Evolutionary conservation across 2,329 filamentous ascomycete genomes (phyloP), one percentile per base, ranked within the genome.

Genomic region (Xylariaceae sp.): DNA sequence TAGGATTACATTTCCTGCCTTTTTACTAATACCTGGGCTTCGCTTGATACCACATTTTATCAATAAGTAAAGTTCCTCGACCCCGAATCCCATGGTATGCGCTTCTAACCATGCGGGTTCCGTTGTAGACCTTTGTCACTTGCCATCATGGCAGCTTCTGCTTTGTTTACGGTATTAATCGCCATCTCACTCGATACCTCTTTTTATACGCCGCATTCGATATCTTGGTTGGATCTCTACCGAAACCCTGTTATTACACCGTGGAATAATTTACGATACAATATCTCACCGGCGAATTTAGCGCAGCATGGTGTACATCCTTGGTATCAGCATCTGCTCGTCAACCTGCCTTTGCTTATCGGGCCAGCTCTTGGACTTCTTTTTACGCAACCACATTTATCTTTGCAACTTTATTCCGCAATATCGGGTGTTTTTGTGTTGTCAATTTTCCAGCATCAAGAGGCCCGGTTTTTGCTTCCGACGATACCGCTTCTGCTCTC

Each of bases 1-100:
- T 74, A 86, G 94, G 61, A 97, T 97, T 67, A 99, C 94, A 8
- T 97, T 97, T 72, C 93, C 93, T 39, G 93, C 92, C 11, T 99
- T 96, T 71, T 75, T 99, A 57, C 72, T 96, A 53, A 84, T 97
- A 69, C 93, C 94, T 47, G 87, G 88, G 29, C 76, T 96, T 69
- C 87, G 86, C 68, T 79, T 99, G 67, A 77, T 97, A 70, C 91
- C 91, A 61, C 89, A 96, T 76, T 94, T 96, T 68, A 75, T 83
- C 70, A 85, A 86, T 71, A 93, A 87, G 89, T 94, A 74, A 68
- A 83, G 75, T 11, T 18, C 15, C 35, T 16, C 11, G n/a, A 5
- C 21, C 29, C 47, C 18, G 33, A 24, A 44, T 32, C 15, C 20
- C 29, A 20, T 21, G 16, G 13, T 36, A 18, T 6, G 36, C 36